Evolutionary conservation across 1,284 basidiomycete species (phyloP), one percentile per base, ranked within the genome.

Genomic region (Microbotryomycetes sp.): DNA sequence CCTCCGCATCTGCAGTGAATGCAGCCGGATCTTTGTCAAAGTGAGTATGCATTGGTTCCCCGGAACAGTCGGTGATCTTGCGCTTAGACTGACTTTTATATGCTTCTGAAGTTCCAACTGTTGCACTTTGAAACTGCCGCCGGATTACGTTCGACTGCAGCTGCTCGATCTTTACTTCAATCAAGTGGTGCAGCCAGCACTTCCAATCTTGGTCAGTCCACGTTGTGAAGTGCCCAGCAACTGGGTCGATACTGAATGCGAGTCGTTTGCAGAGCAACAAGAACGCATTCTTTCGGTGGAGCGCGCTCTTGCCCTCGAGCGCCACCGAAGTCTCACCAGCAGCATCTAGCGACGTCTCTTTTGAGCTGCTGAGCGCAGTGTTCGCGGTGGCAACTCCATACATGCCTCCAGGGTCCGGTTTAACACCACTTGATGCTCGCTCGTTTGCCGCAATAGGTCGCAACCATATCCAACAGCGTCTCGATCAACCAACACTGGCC

Each of bases 391-490:
- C 93, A 29, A 83, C 81, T 30, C 82, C 84, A 1, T 89, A 86
- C 73, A 78, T 92, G 1, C 84, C 88, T 0, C 80, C 92, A 16
- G 87, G 88, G 2, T 86, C 88, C 0, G 78, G 80, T 7, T 77
- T 79, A 48, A 81, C 85, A 69, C 84, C 87, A 58, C 88, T 56
- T 32, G 26, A 36, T 3, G 19, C 63, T 3, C 26, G 25, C 14
- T 51, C 48, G 1, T 68, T 56, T 30, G 66, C 66, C 0, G n/a
- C 30, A n/a, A 57, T 61, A 2, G 64, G 56, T 29, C 42, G 66
- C 7, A 29, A 48, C 9, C 57, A 61, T 12, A 58, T 68, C 3
- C 45, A 58, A 53, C 23, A 31, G 4, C 51, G 54, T 2, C 49
- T 66, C 23, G 23, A 26, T 19, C 15, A 30, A n/a, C 57, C 49